These are phyloP conservation scores for Extremus antarcticus DNA, from an alignment of 495 filamentous ascomycete genomes.

Conservation along the genomic window DNA sequence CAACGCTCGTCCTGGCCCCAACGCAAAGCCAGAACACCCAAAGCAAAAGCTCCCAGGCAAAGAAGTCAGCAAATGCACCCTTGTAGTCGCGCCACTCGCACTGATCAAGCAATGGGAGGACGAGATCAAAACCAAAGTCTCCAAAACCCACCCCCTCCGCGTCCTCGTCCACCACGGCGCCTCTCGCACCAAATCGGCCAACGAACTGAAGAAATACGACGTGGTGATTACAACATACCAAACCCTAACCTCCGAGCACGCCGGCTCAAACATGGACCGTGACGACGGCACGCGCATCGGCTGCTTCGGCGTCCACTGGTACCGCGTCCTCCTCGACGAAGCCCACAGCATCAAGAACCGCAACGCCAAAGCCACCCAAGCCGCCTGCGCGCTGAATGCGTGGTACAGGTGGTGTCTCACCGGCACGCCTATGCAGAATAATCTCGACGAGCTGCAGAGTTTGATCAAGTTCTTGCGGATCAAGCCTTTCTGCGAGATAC, in stretches of 20 bases:
- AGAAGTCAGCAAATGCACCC: constrained; percentile 59
- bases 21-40: constrained; percentile 40
- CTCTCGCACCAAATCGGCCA: constrained; percentile 63
- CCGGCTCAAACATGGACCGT: constrained; percentile 43
- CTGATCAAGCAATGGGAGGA: constrained; percentile 96
- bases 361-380: constrained; percentile 86
- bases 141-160: constrained; percentile 51
- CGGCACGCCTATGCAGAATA: constrained; percentile 95
- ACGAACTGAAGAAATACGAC: constrained; percentile 71
- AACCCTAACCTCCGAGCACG: constrained; percentile 81
- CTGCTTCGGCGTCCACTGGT: constrained; percentile 88
- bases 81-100: constrained; percentile 90
- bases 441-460: constrained; percentile 91
- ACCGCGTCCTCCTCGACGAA: constrained; percentile 88
- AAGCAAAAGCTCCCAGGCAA: constrained; percentile 16
- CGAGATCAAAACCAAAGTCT: constrained; percentile 73
- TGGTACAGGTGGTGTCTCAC: constrained; percentile 93
- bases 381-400: constrained; percentile 65
- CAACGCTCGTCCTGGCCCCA: constrained; percentile 61
- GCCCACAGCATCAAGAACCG: constrained; percentile 98
- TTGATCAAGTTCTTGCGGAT: constrained; percentile 89
- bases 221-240: constrained; percentile 97
- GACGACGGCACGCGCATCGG: constrained; percentile 52
- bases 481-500: constrained; percentile 72
- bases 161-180: constrained; percentile 87